These are phyloP conservation scores for Penicillium sp. DNA, from an alignment of 2,329 filamentous ascomycete species.

Conservation along the genomic window DNA sequence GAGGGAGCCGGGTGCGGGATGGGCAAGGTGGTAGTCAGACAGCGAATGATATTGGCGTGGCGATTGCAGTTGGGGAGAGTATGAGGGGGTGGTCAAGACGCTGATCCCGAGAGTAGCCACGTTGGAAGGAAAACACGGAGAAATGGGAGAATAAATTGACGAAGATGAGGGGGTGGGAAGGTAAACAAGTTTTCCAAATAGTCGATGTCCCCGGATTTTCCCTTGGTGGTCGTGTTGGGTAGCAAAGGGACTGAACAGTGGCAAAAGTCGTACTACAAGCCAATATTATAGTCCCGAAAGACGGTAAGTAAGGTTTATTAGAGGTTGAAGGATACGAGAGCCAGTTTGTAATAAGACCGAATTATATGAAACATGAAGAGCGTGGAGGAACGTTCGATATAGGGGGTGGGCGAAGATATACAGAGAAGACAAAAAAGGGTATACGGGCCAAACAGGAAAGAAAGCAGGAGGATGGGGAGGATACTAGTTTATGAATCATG, in stretches of 20 bases:
- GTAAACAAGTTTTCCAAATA: not conserved
- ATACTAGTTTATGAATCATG: slow-evolving; percentile 11
- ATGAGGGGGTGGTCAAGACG: slow-evolving; percentile 39
- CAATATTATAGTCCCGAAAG: not conserved
- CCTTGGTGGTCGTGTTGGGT: slow-evolving; percentile 11
- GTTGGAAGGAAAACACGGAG: slow-evolving; percentile 31
- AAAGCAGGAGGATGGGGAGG: slow-evolving; percentile 8
- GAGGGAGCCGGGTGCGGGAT: slow-evolving; percentile 38
- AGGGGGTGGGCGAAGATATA: not conserved
- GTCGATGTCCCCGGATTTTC: slow-evolving; percentile 6
- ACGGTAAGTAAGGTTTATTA: slow-evolving; percentile 14
- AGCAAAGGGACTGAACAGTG: not conserved
- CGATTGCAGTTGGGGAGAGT: slow-evolving; percentile 37
- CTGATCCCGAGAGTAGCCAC: slow-evolving; percentile 48
- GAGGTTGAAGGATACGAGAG: slow-evolving; percentile 4
- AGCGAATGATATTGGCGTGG: slow-evolving; percentile 39
- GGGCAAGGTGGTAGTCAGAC: slow-evolving; percentile 31
- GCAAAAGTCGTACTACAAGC: not conserved
- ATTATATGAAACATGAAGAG: slow-evolving; percentile 6
- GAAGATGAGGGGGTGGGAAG: not conserved
- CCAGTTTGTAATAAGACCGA: slow-evolving; percentile 11
- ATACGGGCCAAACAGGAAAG: slow-evolving; percentile 12
- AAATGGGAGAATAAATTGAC: slow-evolving; percentile 1
- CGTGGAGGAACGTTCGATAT: not conserved
- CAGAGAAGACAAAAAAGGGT: not conserved